These are phyloP conservation scores for Grifola frondosa DNA, from an alignment of 1,284 basidiomycete species.

Conservation along the genomic window DNA sequence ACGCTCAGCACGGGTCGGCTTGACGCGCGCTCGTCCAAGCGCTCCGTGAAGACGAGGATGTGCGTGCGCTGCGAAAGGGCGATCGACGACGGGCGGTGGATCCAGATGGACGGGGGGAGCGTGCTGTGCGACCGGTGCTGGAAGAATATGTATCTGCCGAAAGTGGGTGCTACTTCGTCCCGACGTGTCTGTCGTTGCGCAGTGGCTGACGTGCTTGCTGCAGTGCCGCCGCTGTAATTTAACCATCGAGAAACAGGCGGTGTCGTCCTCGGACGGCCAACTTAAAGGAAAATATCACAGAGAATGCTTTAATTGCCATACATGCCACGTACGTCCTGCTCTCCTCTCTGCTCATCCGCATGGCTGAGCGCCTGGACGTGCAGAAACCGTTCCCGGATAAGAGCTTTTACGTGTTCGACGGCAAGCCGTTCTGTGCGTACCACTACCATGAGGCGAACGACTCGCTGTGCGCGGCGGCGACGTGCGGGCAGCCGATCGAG, in stretches of 20 bases:
- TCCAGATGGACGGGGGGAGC: constrained; percentile 73
- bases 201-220: constrained; percentile 4
- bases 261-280: constrained; percentile 88
- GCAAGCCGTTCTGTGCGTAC: constrained; percentile 84
- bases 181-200: neutral
- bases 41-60: constrained; percentile 37
- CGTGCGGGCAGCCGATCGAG: constrained; percentile 87
- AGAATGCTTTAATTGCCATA: constrained; percentile 84
- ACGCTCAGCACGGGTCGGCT: constrained; percentile 36
- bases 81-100: constrained; percentile 81
- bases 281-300: constrained; percentile 91
- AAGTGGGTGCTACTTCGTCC: constrained; percentile 45
- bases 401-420: constrained; percentile 85
- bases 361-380: constrained; percentile 4
- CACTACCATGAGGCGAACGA: constrained; percentile 90
- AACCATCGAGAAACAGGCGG: constrained; percentile 86
- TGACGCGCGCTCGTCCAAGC: constrained; percentile 27
- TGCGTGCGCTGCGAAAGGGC: constrained; percentile 69
- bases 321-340: constrained; percentile 60
- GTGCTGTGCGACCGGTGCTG: constrained; percentile 83
- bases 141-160: constrained; percentile 93
- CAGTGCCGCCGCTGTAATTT: constrained; percentile 83
- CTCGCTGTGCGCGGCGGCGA: constrained; percentile 75
- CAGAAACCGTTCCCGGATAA: constrained; percentile 87
- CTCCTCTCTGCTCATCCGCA: constrained; percentile 5